Evolutionary conservation across 139 green algal species (phyloP), one percentile per base, ranked within the genome.

Genomic region (Haematococcus sp.): DNA sequence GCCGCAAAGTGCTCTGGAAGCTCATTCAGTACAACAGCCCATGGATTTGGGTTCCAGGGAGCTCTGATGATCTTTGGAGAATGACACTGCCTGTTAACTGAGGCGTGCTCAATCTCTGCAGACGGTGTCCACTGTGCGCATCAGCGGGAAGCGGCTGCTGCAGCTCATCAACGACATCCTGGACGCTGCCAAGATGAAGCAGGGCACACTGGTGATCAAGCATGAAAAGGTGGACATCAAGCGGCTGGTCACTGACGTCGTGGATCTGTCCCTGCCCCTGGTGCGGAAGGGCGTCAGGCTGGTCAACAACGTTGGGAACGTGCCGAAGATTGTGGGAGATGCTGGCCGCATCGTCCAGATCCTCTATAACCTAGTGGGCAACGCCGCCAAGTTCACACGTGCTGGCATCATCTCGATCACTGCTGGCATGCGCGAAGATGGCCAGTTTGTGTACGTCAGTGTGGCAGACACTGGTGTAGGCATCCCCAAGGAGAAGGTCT

Each of bases 161-260:
- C 66, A 80, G 65, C 75, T 86, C 30, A 79, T 86, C 65, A 82
- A 86, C 68, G 76, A 86, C 80, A 82, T 86, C 63, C 60, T 86
- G 71, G 75, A 86, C 61, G 76, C 71, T 28, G 77, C 77, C 31
- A 81, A 81, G 70, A 81, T 81, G 76, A 81, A 78, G 71, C 75
- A 81, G 34, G 78, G 74, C 40, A 74, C 61, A 16, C 68, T 80
- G 68, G 52, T 81, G 27, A 74, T 80, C 49, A 80, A 80, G 73
- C 78, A 77, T 40, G 78, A 84, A 27, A 84, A 76, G 40, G 78
- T 82, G 40, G 76, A 82, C 55, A 78, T 82, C 64, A 77, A 75
- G 71, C 70, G 70, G 20, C 67, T 83, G 67, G 77, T 76, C n/a
- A 83, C 66, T 1, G 77, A 83, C 44, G 77, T 83, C 33, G 31